Percentiles rank a stretch among this genome's conserved stretches.
phyloP scores from a whole-genome alignment of 2,329 filamentous ascomycete genomes.

The Fonsecaea multimorphosa region DNA sequence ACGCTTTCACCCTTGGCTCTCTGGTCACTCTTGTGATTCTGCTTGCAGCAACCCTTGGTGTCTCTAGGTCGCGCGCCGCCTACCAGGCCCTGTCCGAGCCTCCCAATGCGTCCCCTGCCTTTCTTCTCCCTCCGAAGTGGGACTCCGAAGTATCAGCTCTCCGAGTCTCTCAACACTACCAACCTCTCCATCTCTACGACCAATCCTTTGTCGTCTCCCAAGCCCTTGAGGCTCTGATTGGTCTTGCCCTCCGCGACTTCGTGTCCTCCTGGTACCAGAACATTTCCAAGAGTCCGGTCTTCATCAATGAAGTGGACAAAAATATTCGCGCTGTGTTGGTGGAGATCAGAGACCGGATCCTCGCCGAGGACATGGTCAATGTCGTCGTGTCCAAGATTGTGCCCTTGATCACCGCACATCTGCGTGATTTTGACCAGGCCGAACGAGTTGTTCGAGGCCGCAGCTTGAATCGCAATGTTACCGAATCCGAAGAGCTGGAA shows the following conservation, averaged over 20 bases:
- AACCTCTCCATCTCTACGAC: constrained; percentile 72
- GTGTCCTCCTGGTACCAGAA: constrained; percentile 85
- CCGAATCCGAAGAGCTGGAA: constrained; percentile 95
- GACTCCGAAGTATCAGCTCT: constrained; percentile 70
- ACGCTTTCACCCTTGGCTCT: constrained; percentile 79
- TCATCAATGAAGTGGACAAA: constrained; percentile 85
- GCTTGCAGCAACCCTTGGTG: constrained; percentile 60
- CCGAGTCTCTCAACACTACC: constrained; percentile 69
- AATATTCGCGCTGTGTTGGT: constrained; percentile 74
- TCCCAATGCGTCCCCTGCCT: constrained; percentile 54
- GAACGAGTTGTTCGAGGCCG: constrained; percentile 85
- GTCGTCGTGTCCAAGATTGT: constrained; percentile 80
- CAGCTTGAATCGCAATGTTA: constrained; percentile 85
- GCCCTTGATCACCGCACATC: constrained; percentile 84
- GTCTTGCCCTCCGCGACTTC: constrained; percentile 80
- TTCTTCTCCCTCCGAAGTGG: constrained; percentile 71
- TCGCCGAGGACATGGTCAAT: constrained; percentile 81
- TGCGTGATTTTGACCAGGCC: constrained; percentile 88
- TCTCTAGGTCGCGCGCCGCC: constrained; percentile 42
- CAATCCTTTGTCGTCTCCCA: constrained; percentile 78
- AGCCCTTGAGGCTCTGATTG: constrained; percentile 78
- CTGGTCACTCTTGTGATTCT: constrained; percentile 63
- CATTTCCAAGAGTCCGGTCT: constrained; percentile 80
- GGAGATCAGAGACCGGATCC: constrained; percentile 73
- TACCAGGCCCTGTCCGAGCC: constrained; percentile 52